Percentiles rank a stretch among this genome's conserved stretches.
These are phyloP conservation scores for Vigna unguiculata DNA, from an alignment of 306 rosid species.

Conservation along the genomic window DNA sequence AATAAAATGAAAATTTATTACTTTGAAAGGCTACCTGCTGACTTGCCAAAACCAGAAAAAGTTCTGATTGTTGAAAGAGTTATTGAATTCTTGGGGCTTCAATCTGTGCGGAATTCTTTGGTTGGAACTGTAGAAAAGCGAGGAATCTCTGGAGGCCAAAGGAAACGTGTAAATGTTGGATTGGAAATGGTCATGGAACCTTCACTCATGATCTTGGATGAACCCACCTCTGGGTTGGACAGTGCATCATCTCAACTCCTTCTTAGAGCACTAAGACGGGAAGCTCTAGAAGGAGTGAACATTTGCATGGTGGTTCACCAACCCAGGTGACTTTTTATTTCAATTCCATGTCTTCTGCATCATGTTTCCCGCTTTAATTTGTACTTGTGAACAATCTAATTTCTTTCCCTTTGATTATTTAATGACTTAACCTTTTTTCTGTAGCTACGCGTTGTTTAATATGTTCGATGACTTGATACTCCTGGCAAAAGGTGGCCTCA, in stretches of 20 bases:
- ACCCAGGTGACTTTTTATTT: slow-evolving; percentile 78
- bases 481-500: slow-evolving; percentile 84
- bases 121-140: slow-evolving; percentile 89
- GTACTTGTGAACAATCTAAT: not conserved
- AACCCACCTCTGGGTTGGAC: slow-evolving; percentile 88
- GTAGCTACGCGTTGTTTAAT: slow-evolving; percentile 77
- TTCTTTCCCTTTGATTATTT: slow-evolving; percentile 19
- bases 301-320: slow-evolving; percentile 93
- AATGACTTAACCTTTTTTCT: slow-evolving; percentile 33
- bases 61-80: slow-evolving; percentile 82
- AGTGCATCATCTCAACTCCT: slow-evolving; percentile 85
- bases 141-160: slow-evolving; percentile 91
- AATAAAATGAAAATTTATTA: slow-evolving; percentile 11
- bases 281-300: slow-evolving; percentile 92
- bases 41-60: slow-evolving; percentile 65
- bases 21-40: slow-evolving; percentile 60
- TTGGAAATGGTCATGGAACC: slow-evolving; percentile 94
- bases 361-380: slow-evolving; percentile 8
- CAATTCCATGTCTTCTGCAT: slow-evolving; percentile 8
- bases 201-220: slow-evolving; percentile 83
- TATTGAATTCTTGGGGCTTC: slow-evolving; percentile 83
- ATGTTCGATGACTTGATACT: slow-evolving; percentile 89
- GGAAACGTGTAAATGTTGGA: slow-evolving; percentile 90
- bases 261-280: slow-evolving; percentile 81
- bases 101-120: slow-evolving; percentile 67